Percentiles rank a stretch among this genome's conserved stretches.
Evolutionary conservation across 768 basidiomycete genomes (phyloP).

Genomic region (Termitomyces sp.): DNA sequence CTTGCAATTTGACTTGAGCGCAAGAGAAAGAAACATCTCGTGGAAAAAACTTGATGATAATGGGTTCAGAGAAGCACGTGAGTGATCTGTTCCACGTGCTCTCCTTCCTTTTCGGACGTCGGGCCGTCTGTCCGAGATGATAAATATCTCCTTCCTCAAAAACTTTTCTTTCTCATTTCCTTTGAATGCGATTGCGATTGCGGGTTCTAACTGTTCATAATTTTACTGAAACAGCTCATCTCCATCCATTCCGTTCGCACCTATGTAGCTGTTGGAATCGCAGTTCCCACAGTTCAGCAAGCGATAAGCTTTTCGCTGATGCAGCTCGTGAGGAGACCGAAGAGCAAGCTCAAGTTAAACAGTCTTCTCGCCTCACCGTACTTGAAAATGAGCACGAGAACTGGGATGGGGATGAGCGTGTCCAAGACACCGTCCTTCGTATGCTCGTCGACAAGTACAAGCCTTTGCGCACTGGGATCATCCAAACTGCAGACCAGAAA

Average conservation of each 20-base stretch:
- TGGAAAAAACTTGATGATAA: not conserved
- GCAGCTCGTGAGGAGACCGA: constrained; percentile 50
- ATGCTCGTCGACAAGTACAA: constrained; percentile 89
- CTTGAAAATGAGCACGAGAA: constrained; percentile 49
- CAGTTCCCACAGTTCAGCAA: constrained; percentile 23
- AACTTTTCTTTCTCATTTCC: not conserved
- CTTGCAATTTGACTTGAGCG: too few relatives aligned
- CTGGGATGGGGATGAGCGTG: constrained; percentile 75
- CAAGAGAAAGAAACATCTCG: constrained; percentile 18
- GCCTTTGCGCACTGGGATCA: constrained; percentile 58
- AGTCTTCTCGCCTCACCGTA: constrained; percentile 16
- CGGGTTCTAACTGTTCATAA: not conserved
- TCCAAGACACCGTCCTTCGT: constrained; percentile 64
- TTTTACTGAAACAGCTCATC: not conserved
- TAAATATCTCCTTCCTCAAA: too few relatives aligned
- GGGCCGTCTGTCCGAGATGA: not conserved
- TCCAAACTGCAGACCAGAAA: constrained; percentile 62
- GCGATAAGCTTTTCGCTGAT: constrained; percentile 62
- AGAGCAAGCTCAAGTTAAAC: constrained; percentile 10
- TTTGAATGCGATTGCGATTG: constrained; percentile 7
- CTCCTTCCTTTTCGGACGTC: too few relatives aligned
- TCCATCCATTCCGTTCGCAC: not conserved
- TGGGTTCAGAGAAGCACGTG: too few relatives aligned
- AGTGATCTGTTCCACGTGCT: too few relatives aligned
- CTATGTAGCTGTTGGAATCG: not conserved